A percentile compares a stretch with the other conserved stretches of the same genome.
phyloP scores from a whole-genome alignment of 345 rosid genomes.

The Cochlearia excelsa region DNA sequence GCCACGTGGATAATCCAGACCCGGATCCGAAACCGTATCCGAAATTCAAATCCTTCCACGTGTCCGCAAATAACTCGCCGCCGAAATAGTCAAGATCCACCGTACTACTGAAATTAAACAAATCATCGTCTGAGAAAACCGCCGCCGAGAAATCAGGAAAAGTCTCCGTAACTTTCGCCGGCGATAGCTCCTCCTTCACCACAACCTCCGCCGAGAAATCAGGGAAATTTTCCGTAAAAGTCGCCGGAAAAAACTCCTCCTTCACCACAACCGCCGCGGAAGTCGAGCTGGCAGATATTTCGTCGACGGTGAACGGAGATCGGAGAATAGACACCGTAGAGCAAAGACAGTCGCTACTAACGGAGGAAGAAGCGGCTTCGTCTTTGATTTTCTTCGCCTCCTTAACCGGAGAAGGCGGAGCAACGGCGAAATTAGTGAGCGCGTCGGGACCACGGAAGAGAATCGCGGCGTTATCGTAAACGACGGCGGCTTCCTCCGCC shows the following conservation, averaged over 20 bases:
- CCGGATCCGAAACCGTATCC: conserved; percentile 54
- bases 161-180: conserved; percentile 31
- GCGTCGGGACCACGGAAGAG: conserved; percentile 93
- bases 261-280: not conserved
- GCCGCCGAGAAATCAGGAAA: conserved; percentile 48
- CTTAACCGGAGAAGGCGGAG: too few species aligned
- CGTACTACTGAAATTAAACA: conserved; percentile 53
- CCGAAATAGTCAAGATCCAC: conserved; percentile 46
- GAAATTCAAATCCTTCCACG: conserved; percentile 37
- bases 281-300: too few species aligned
- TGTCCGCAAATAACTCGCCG: conserved; percentile 39
- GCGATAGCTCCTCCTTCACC: conserved; percentile 21
- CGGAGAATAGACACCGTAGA: conserved; percentile 85
- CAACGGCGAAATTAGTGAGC: conserved; percentile 68
- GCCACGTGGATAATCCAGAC: conserved; percentile 50
- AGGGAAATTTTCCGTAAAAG: too few species aligned
- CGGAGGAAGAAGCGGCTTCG: conserved; percentile 43
- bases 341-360: conserved; percentile 35
- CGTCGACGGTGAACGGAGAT: conserved; percentile 43
- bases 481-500: conserved; percentile 94
- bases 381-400: too few species aligned
- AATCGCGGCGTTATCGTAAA: conserved; percentile 89
- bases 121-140: conserved; percentile 37
- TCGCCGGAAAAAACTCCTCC: conserved; percentile 26
- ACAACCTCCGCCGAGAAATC: not conserved